phyloP scores from a whole-genome alignment of 306 rosid genomes.

The Styphnolobium japonicum region DNA sequence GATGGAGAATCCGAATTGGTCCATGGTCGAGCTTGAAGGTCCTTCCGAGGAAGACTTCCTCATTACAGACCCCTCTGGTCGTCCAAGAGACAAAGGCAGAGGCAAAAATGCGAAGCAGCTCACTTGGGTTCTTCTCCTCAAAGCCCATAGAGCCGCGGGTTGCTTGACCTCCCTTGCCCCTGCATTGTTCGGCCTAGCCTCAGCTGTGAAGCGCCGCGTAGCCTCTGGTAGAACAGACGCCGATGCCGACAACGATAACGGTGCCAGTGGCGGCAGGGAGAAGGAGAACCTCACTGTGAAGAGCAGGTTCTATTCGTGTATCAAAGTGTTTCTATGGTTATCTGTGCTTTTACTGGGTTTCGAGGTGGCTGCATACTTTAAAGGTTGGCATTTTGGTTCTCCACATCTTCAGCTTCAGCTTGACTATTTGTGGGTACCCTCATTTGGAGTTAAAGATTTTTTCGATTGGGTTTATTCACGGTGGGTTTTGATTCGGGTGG shows the following conservation, averaged over 20 bases:
- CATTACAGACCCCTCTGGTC: conserved; percentile 34
- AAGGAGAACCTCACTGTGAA: conserved; percentile 53
- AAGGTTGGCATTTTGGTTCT: conserved; percentile 84
- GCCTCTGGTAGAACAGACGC: conserved; percentile 69
- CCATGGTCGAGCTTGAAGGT: conserved; percentile 90
- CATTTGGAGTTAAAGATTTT: conserved; percentile 50
- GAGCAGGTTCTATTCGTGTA: conserved; percentile 60
- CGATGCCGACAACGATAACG: conserved; percentile 42
- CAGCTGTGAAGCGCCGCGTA: conserved; percentile 68
- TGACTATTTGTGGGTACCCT: conserved; percentile 48
- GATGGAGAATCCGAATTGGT: conserved; percentile 97
- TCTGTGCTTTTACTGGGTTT: conserved; percentile 61
- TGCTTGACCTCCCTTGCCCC: conserved; percentile 73
- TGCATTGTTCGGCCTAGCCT: conserved; percentile 58
- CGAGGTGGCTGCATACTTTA: conserved; percentile 69
- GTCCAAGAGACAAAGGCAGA: conserved; percentile 51
- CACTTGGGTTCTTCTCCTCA: conserved; percentile 91
- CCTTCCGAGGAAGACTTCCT: conserved; percentile 75
- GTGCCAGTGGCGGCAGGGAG: conserved; percentile 32
- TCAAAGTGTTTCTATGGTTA: conserved; percentile 60
- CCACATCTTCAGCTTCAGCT: conserved; percentile 50
- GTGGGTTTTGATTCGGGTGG: conserved; percentile 71
- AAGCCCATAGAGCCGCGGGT: conserved; percentile 82
- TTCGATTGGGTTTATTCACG: conserved; percentile 63
- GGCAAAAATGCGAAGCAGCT: conserved; percentile 85